Conservation (phyloP, 805 yeast species). For the Metschnikowia vanudenii region DNA sequence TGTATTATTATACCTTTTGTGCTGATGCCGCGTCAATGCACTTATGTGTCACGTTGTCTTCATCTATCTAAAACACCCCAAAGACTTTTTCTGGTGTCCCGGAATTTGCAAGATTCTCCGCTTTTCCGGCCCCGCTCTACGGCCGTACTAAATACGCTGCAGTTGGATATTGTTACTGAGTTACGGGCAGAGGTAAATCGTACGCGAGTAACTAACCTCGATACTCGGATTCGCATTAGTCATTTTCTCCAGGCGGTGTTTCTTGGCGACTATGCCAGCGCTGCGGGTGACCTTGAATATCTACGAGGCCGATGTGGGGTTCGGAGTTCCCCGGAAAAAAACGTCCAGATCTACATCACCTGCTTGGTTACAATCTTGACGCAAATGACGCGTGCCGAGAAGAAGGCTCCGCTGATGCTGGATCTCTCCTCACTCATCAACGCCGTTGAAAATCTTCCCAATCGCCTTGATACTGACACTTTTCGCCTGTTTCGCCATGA, state of each 20-base stretch:
- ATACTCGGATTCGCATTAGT: constrained; percentile 13
- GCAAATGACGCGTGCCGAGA: constrained; percentile 2
- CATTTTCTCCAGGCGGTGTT: constrained; percentile 18
- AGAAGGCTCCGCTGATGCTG: background rate
- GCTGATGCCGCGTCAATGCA: too few species aligned
- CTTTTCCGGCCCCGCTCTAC: background rate
- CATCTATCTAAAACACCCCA: too few species aligned
- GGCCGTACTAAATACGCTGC: constrained; percentile 10
- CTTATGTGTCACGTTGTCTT: too few species aligned
- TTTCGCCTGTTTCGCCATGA: background rate
- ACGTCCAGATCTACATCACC: constrained; percentile 12
- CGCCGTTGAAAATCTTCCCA: constrained; percentile 1
- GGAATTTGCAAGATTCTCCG: background rate
- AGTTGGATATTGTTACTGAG: constrained; percentile 5
- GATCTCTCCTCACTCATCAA: constrained; percentile 1
- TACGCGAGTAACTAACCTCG: constrained; percentile 7
- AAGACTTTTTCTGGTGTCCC: background rate
- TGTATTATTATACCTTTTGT: too few species aligned
- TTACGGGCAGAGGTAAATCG: constrained; percentile 1
- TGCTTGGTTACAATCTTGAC: constrained; percentile 15
- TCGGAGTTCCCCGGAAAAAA: background rate
- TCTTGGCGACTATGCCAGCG: constrained; percentile 9
- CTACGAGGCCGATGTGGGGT: constrained; percentile 7
- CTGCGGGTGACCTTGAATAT: constrained; percentile 4
- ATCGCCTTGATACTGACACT: background rate